Base-by-base conservation (phyloP, 2,329 filamentous ascomycete genomes). In the Ascochyta clinopodiicola region DNA sequence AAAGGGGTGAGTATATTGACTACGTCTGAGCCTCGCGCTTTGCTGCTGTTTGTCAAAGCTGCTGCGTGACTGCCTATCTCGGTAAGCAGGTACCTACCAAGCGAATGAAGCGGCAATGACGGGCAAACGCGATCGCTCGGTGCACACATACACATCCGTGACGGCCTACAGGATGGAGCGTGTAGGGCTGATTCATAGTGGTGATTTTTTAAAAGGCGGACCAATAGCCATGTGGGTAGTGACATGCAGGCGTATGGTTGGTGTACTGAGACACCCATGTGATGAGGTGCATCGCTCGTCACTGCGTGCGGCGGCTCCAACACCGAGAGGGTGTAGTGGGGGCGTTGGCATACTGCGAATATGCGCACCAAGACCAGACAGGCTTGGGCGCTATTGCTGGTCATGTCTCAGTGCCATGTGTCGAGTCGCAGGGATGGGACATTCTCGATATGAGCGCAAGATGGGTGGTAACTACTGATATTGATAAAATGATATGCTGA, bases 401-500 rank as follows among this genome's bases (percentile, higher is more conserved):
- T 44, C 51, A 44, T 44, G 45, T 55, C 29, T 49, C 39, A 49
- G 29, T 55, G 40, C 40, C 45, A 55, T 49, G 40, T 42, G 51
- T 27, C 43, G 27, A 36, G 6, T 24, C 25, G 50, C 50, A 47
- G 24, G 44, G 24, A 32, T 40, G 25, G 36, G 13, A 4, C 1
- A 7, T 5, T 22, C 17, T 13, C 9, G 22, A 25, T 4, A 22
- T 21, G 19, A 13, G 45, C 27, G 45, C 45, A 35, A 24, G 31
- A 24, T 49, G 40, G 29, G 22, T 35, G n/a, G 40, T 49, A 44
- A 21, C 27, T 40, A 49, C 4, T 49, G 44, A 32, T 40, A 45
- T 49, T 49, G 44, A 49, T 51, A 46, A 51, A 42, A 46, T 46
- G 42, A 51, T 45, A 39, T 34, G 51, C 45, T 44, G 27, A 40